Percentiles rank a stretch among this genome's conserved stretches.
Conservation (phyloP, 192 early-diverging fungal species). For the Backusella mclennaniae region DNA sequence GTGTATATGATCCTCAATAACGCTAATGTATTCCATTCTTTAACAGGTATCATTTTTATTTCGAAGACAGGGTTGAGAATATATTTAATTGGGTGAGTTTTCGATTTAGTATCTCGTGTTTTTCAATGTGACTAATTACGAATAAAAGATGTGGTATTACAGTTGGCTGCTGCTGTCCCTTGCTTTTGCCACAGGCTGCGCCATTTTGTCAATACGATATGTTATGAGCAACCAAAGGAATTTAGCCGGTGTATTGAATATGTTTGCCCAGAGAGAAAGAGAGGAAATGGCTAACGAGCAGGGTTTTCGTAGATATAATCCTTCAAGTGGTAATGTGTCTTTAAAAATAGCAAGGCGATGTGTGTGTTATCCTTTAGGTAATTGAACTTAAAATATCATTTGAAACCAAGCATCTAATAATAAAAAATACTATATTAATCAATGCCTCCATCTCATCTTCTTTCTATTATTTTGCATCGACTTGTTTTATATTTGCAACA, state of each 20-base stretch:
- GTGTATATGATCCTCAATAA: not conserved
- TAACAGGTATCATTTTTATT: constrained; percentile 2
- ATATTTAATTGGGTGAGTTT: not conserved
- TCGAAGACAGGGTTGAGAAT: not conserved
- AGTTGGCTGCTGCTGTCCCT: not conserved
- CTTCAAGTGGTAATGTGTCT: not conserved
- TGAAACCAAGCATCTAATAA: not conserved
- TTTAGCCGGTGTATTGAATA: not conserved
- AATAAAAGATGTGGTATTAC: not conserved
- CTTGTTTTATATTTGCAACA: not conserved
- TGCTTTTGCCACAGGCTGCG: not conserved
- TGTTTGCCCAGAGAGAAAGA: not conserved
- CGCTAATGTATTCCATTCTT: not conserved
- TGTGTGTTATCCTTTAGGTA: not conserved
- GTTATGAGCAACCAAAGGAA: not conserved
- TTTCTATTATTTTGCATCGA: not conserved
- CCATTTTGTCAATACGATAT: not conserved
- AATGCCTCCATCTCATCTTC: not conserved
- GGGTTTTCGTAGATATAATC: not conserved
- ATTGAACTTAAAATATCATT: not conserved
- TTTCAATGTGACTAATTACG: not conserved
- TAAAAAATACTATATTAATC: not conserved
- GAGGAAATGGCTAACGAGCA: not conserved
- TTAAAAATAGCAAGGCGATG: not conserved
- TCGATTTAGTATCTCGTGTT: not conserved